Evolutionary conservation across 257 asterid genomes (phyloP).

Genomic region (Datura wrightii): DNA sequence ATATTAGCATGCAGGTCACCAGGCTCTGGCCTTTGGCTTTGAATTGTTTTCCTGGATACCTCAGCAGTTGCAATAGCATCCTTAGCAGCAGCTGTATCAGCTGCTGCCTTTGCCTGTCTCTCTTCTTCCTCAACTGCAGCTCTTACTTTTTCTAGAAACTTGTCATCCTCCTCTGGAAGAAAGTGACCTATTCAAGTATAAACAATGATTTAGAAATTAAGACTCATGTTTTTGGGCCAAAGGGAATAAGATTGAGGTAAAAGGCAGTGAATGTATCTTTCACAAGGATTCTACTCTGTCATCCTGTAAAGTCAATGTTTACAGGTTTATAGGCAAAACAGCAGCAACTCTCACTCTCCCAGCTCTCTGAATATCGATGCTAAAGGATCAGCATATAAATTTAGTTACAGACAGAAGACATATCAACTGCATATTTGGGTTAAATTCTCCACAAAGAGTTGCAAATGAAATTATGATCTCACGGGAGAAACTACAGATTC

Average conservation of each 20-base stretch:
- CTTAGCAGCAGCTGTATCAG: slow-evolving; percentile 80
- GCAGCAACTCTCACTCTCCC: not conserved
- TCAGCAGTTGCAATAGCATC: slow-evolving; percentile 85
- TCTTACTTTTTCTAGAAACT: slow-evolving; percentile 90
- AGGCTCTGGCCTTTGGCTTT: slow-evolving; percentile 41
- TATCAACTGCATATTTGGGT: not conserved
- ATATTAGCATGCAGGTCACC: slow-evolving; percentile 40
- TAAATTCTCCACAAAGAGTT: not conserved
- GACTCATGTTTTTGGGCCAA: not conserved
- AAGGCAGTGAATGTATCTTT: not conserved
- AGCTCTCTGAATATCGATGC: not conserved
- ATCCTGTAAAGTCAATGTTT: not conserved
- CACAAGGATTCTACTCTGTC: not conserved
- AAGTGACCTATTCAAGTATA: slow-evolving; percentile 68
- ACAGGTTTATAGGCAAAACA: slow-evolving; percentile 22
- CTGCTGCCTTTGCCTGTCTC: slow-evolving; percentile 75
- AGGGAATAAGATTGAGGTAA: slow-evolving; percentile 16
- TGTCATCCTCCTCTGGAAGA: slow-evolving; percentile 95
- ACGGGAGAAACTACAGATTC: not conserved
- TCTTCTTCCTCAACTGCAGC: slow-evolving; percentile 99
- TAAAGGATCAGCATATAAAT: slow-evolving; percentile 4
- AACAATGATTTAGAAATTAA: not conserved
- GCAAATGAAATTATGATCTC: not conserved
- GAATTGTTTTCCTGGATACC: slow-evolving; percentile 60
- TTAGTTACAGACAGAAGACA: not conserved